These are phyloP conservation scores for Suillus subaureus DNA, from an alignment of 768 basidiomycete species.

Conservation along the genomic window DNA sequence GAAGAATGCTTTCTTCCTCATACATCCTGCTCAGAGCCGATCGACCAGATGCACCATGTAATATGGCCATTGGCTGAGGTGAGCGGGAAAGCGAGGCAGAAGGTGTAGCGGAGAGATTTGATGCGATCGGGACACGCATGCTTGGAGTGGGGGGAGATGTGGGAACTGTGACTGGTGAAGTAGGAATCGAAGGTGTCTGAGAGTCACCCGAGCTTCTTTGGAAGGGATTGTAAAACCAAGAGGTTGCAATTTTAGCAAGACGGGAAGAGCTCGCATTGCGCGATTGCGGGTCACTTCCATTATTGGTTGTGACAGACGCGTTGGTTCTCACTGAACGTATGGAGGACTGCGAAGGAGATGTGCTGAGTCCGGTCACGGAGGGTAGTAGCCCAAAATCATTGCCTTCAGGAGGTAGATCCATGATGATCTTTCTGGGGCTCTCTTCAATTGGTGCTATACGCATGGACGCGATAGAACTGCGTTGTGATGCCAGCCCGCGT, in stretches of 20 bases:
- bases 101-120: slow-evolving; percentile 32
- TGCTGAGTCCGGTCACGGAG: slow-evolving; percentile 47
- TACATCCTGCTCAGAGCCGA: slow-evolving; percentile 52
- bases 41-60: slow-evolving; percentile 40
- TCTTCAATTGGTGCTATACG: slow-evolving; percentile 72
- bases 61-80: slow-evolving; percentile 45
- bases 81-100: slow-evolving; percentile 37
- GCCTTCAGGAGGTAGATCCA: slow-evolving; percentile 54
- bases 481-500: slow-evolving; percentile 43
- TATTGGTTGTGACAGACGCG: slow-evolving; percentile 48
- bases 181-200: slow-evolving; percentile 58
- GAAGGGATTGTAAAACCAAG: slow-evolving; percentile 84
- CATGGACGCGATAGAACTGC: slow-evolving; percentile 48
- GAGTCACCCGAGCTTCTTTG: slow-evolving; percentile 64
- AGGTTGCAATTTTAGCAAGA: slow-evolving; percentile 63
- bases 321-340: slow-evolving; percentile 54
- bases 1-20: slow-evolving; percentile 56
- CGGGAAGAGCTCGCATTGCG: slow-evolving; percentile 37
- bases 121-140: slow-evolving; percentile 32
- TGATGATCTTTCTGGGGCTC: slow-evolving; percentile 54
- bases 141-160: slow-evolving; percentile 26
- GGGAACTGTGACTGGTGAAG: slow-evolving; percentile 40
- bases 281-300: slow-evolving; percentile 16
- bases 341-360: slow-evolving; percentile 69
- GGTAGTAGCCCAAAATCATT: slow-evolving; percentile 33